Evolutionary conservation across 805 yeast species (phyloP), one percentile per base, ranked within the genome.

Genomic region (Nakazawaea pomicola): DNA sequence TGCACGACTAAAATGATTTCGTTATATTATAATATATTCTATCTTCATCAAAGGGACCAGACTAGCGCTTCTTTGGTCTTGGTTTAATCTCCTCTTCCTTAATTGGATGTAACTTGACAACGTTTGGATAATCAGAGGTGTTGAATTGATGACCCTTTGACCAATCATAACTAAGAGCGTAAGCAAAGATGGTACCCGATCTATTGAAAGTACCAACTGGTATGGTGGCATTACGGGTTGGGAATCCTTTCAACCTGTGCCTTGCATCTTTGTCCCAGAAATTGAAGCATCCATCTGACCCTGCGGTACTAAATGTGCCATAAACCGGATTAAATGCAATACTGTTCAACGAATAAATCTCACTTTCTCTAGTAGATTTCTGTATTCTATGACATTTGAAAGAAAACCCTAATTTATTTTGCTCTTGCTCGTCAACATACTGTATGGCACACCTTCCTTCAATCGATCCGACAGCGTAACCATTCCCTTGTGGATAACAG

Each of bases 371-470:
- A 43, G 70, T 54, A 32, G 80, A 72, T 27, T 70, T 66, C 54
- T 83, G 88, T 7, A 15, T 14, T 52, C 99, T 78, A 59, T 93
- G 99, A 62, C 99, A 93, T 59, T 87, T 86, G 74, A 93, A 93
- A 4, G 96, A 82, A 60, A 91, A 93, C 3, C 93, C 93, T 27
- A 60, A 59, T 50, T 77, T 74, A 42, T 72, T 70, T 55, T 83
- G 95, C 52, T 83, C 88, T 39, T 70, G 71, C 18, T 87, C 96
- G 53, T 86, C 95, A 41, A 91, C 78, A 58, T 90, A 93, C 58
- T 88, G 95, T 52, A 93, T 80, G 11, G 95, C 95, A 64, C 98
- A 88, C 50, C 99, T 74, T 25, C 98, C 98, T 64, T 93, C 99
- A 35, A 91, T 78, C 6, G 95, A 83, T 4, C 96, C 98, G 36